Evolutionary conservation across 345 rosid species (phyloP), one percentile per base, ranked within the genome.

Genomic region (Hirschfeldia incana): DNA sequence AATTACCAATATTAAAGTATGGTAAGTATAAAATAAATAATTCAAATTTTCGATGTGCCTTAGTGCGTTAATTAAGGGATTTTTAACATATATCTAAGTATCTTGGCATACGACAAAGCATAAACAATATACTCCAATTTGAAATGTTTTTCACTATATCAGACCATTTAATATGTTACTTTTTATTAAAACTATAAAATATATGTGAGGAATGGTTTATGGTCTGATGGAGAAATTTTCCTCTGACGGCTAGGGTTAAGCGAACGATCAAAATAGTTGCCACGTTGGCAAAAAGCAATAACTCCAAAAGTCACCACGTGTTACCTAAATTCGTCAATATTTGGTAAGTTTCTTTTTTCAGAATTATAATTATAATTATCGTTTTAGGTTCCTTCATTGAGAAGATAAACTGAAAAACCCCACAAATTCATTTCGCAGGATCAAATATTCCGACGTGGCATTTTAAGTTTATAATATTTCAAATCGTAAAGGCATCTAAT

Each of bases 391-490:
- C 10, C 29, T 63, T 63, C 71, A 32, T 71, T 71, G 27, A 55
- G 21, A 15, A 36, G 76, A 32, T 33, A n/a, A 55, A 76, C n/a
- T n/a, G 37, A 2, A 28, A 16, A 34, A 16, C 32, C 78, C 64
- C 75, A 79, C 78, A 79, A 69, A 46, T 46, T 64, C 15, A 75
- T 61, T 68, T 26, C 15, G 80, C 34, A 85, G 89, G 81, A 39
- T 82, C 3, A 81, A 81, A 0, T 0, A 1, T 5, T 80, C 82
- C 74, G 82, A 88, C 87, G 90, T 89, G 98, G 93, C 88, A 70
- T 70, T 69, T 74, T 77, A 21, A 21, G n/a, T 67, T 67, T 57
- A 55, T 28, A 57, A 21, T 58, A 26, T 27, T 73, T 53, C 12
- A 26, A 33, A 29, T 28, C 51, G 61, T 28, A 63, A 70, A 5